Evolutionary conservation across 163 green algal genomes (phyloP), one percentile per base, ranked within the genome.

Genomic region (Scenedesmus sp.): DNA sequence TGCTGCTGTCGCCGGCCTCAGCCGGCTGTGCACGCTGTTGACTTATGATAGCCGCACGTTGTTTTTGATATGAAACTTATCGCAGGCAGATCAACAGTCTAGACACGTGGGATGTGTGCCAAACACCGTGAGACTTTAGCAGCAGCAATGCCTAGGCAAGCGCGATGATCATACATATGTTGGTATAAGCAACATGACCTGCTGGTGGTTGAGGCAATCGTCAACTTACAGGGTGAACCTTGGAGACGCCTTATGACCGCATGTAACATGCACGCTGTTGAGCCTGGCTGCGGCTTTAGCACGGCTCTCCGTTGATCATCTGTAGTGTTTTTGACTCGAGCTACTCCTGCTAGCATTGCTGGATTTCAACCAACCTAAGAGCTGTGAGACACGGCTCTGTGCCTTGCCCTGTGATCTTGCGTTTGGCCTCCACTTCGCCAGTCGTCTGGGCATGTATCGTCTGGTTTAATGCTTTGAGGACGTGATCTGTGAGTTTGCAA

Each of bases 201-300:
- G 70, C 70, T 52, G 23, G 6, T 3, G 46, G 12, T 23, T 76
- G 16, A 5, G 16, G 1, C 15, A 16, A 76, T 23, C 70, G 46
- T 3, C 6, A 13, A 23, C 20, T 13, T 52, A 79, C 70, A 15
- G 23, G 16, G 15, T 79, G 64, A 79, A 79, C 70, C 70, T 79
- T 79, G 70, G 70, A 79, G 70, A 79, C 20, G 70, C 70, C 70
- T 52, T 79, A 13, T 79, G 70, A 79, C 70, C 66, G 62, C 66
- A 76, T 52, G 23, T 79, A 79, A 79, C 70, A 79, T 52, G 70
- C 70, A 79, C 20, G 23, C 23, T 84, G 77, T 1, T 9, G 77
- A 57, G 2, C 26, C 77, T 23, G 4, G 7, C n/a, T 20, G 3
- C 10, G 3, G 20, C 18, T 20, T 20, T 73, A 5, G 64, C 12